phyloP scores from a whole-genome alignment of 352 stramenopile species.

The Globisporangium cederbergense region DNA sequence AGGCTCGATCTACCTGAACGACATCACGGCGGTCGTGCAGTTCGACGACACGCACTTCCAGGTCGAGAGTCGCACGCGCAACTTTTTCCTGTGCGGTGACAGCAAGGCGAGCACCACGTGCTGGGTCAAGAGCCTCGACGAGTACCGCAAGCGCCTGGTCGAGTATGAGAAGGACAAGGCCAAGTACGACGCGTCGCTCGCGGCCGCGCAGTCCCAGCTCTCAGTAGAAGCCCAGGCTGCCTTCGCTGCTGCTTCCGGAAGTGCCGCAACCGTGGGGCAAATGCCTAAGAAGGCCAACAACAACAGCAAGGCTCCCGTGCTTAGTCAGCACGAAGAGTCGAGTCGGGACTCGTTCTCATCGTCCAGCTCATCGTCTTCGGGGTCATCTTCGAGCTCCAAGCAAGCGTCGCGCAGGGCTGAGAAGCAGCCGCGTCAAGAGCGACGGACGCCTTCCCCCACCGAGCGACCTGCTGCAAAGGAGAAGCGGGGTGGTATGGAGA shows the following conservation, averaged over 20 bases:
- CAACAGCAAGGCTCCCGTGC: background rate
- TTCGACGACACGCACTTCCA: constrained; percentile 87
- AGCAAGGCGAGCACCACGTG: constrained; percentile 79
- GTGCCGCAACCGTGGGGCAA: background rate
- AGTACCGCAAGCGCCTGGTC: constrained; percentile 67
- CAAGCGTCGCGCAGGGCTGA: background rate
- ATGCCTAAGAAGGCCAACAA: constrained; percentile 4
- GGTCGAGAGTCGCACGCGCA: constrained; percentile 76
- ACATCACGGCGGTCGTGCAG: constrained; percentile 83
- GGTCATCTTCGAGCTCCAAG: constrained; percentile 13
- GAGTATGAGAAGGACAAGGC: constrained; percentile 71
- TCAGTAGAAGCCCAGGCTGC: constrained; percentile 4
- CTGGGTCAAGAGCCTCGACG: constrained; percentile 79
- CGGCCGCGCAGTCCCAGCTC: constrained; percentile 12
- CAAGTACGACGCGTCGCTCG: constrained; percentile 23
- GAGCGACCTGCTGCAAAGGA: constrained; percentile 17
- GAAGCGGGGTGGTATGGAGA: constrained; percentile 5
- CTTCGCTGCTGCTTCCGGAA: background rate
- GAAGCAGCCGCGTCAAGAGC: constrained; percentile 13
- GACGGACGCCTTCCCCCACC: constrained; percentile 29
- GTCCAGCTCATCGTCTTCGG: constrained; percentile 11
- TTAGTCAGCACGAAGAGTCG: constrained; percentile 8
- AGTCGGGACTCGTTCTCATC: constrained; percentile 21
- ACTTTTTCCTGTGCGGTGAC: constrained; percentile 83
- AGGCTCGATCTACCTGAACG: constrained; percentile 83